Base-by-base conservation (phyloP, 164 flowering plant genomes). In the Liriodendron chinense region DNA sequence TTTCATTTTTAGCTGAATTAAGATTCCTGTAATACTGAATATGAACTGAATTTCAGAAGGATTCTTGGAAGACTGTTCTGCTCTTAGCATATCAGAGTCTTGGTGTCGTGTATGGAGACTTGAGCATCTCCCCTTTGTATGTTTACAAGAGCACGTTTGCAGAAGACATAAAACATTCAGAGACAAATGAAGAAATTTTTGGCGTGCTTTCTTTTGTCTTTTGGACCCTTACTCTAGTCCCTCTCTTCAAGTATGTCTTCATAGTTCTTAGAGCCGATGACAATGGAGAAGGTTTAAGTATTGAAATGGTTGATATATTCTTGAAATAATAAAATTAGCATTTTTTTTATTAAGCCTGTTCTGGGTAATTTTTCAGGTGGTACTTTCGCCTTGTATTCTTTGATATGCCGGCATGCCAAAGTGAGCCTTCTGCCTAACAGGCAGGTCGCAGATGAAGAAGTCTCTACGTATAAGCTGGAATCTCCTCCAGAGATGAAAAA, bases 71-170 rank as follows among this genome's bases (percentile, higher is more conserved):
- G 89, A 85, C 84, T 0, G 26, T 79, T 48, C 68, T 91, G 83
- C 77, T 90, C 24, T 77, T 93, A 73, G 92, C 98, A 66, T 93
- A 93, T 79, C 98, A 93, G 78, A 91, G 92, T 78, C 91, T 93
- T 62, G 98, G 98, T 14, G 98, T 93, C 28, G 96, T 93, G 4
- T 93, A 93, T 82, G 98, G 98, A 8, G 96, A 93, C 87, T 77
- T 93, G 72, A 83, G 94, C 80, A 93, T 89, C 53, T 93, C 98
- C 64, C 98, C 98, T 49, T 83, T 92, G 21, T 93, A 93, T 78
- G 98, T 93, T 21, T 93, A 82, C 88, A 91, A 83, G 76, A 93
- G 94, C 85, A 89, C 98, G 65, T 93, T 91, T 83, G 93, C 96
- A 53, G 92, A 88, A 73, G 96, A 91, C 70, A 89, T 91, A 78